A percentile compares a stretch with the other conserved stretches of the same genome.
phyloP scores from a whole-genome alignment of 495 filamentous ascomycete genomes.

The Annulohypoxylon bovei region DNA sequence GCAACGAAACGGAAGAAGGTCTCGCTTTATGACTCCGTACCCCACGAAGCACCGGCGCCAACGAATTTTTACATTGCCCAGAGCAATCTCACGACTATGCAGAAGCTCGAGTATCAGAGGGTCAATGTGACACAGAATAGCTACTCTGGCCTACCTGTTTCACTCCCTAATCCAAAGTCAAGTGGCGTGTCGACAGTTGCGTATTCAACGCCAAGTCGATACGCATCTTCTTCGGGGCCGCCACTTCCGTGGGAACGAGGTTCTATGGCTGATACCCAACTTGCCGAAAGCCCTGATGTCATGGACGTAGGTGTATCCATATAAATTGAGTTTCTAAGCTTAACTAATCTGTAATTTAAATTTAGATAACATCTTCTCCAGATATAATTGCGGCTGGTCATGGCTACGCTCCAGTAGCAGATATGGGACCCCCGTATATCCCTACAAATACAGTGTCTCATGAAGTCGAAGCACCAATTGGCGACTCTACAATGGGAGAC shows the following conservation, averaged over 20 bases:
- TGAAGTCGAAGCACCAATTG: neutral
- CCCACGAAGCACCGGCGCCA: conserved; percentile 13
- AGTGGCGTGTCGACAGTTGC: conserved; percentile 42
- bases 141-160: conserved; percentile 25
- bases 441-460: neutral
- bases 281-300: conserved; percentile 15
- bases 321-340: neutral
- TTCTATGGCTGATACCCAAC: conserved; percentile 11
- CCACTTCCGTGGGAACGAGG: conserved; percentile 42
- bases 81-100: conserved; percentile 46
- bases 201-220: conserved; percentile 44
- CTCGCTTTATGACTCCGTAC: conserved; percentile 22
- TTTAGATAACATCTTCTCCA: conserved; percentile 43
- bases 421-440: neutral
- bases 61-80: conserved; percentile 44
- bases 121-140: conserved; percentile 31
- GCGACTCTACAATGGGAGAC: neutral
- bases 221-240: conserved; percentile 39
- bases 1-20: conserved; percentile 18
- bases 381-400: conserved; percentile 34
- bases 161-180: conserved; percentile 37
- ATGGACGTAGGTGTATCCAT: conserved; percentile 33
- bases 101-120: conserved; percentile 46
- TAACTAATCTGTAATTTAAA: conserved; percentile 23
- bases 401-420: neutral